Base-by-base conservation (phyloP, 116 monocot genomes). In the Phalaenopsis hybrid region DNA sequence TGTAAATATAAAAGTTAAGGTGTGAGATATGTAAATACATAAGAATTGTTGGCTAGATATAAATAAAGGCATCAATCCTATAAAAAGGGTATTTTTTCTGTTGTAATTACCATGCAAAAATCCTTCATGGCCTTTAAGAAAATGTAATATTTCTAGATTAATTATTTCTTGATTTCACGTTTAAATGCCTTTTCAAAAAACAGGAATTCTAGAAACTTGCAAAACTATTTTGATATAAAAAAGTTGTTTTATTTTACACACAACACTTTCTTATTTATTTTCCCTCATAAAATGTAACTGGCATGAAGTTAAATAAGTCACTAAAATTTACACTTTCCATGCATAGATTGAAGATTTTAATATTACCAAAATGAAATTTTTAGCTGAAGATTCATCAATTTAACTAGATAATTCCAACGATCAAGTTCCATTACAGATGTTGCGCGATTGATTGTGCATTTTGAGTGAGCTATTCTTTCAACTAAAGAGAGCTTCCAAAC, bases 141-240 rank as follows among this genome's bases (percentile, higher is more conserved):
- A 23, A 21, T 11, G 28, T 28, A 28, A 23, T 67, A 21, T 55
- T 28, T 67, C 8, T 67, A 28, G 28, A 67, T 25, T 28, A 31
- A 67, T 67, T 28, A 67, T 67, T 67, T 67, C 67, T 67, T 67
- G 67, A 67, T 67, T 67, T 67, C 28, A 67, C 5, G 25, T 67
- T 13, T 15, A 11, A 23, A 67, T 28, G 28, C 11, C 0, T 67
- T 67, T 67, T 23, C 67, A 67, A 67, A 9, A 65, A 17, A 21
- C 2, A 20, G 15, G 61, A 48, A 48, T 48, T 8, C 48, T 7
- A 48, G 48, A 48, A 48, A 8, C 55, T 55, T 55, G 55, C 55
- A 55, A 55, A 25, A 67, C 7, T 28, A 8, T 67, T 67, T 67
- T 55, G 55, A 4, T 55, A 55, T 15, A 55, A 55, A 55, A 65